Evolutionary conservation across 2,329 filamentous ascomycete genomes (phyloP), one percentile per base, ranked within the genome.

Genomic region (Chrysoporthe deuterocubensis): DNA sequence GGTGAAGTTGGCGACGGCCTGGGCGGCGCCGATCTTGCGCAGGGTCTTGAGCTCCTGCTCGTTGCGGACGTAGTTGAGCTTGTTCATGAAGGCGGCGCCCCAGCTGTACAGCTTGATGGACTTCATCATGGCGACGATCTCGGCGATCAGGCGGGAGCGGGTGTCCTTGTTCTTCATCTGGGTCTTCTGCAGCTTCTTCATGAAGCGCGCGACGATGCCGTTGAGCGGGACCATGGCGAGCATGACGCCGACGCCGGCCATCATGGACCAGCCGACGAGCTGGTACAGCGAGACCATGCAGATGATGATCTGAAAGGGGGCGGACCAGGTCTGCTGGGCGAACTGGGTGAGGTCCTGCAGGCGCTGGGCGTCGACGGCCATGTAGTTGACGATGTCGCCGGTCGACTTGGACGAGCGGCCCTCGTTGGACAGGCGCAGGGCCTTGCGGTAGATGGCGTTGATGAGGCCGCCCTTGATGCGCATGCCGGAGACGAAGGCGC

Each of bases 121-220:
- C 84, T 99, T 99, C 92, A 99, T 99, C 81, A 98, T 98, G 84
- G 96, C 97, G 76, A 99, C 84, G 72, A 99, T 99, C 79, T 99
- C 96, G 7, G 95, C 96, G 84, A 98, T 97, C 68, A 99, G 82
- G 62, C 95, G 89, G 59, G 94, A 97, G 76, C 96, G 89, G 50
- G 94, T 87, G 75, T 99, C 96, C 82, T 99, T 99, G 83, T 98
- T 98, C 84, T 96, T 97, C 96, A 99, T 99, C 82, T 99, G 96
- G 71, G 90, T 85, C 80, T 98, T 96, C 77, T 99, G 96, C 74
- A 99, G 82, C 56, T 87, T 93, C 82, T 97, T 97, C 92, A 97
- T 97, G 73, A 97, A 85, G 68, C 91, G 88, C 34, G 96, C 95
- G 76, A 98, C 96, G 70, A 96, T 84, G 61, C 94, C 95, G 77